A percentile compares a stretch with the other conserved stretches of the same genome.
Evolutionary conservation across 2,329 filamentous ascomycete genomes (phyloP).

Genomic region (Microsporum canis): DNA sequence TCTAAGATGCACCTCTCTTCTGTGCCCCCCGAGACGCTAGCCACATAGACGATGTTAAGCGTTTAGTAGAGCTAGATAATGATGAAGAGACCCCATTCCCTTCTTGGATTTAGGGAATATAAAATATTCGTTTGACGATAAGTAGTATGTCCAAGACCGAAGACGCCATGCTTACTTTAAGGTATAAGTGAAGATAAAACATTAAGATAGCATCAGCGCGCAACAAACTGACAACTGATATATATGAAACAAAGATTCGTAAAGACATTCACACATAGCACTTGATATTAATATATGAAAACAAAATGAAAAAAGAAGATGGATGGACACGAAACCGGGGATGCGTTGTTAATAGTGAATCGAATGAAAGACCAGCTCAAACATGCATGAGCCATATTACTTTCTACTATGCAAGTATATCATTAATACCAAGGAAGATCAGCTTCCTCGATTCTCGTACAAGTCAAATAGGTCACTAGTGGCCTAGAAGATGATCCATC

Average conservation of each 20-base stretch:
- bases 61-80: too few relatives aligned
- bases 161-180: background rate
- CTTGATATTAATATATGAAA: background rate
- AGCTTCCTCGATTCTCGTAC: slow-evolving; percentile 49
- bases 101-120: too few relatives aligned
- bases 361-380: background rate
- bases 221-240: background rate
- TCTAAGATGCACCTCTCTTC: too few relatives aligned
- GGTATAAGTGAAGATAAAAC: background rate
- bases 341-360: background rate
- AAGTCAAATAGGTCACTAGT: slow-evolving; percentile 51
- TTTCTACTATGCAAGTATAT: background rate
- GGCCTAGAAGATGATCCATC: slow-evolving; percentile 23
- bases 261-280: slow-evolving; percentile 1
- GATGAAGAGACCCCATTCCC: too few relatives aligned
- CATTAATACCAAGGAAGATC: slow-evolving; percentile 53
- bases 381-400: background rate
- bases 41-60: too few relatives aligned
- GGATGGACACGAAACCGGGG: background rate
- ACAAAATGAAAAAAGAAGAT: background rate
- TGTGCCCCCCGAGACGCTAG: too few relatives aligned
- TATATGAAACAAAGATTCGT: background rate
- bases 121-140: background rate
- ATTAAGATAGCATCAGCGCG: background rate
- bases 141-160: background rate